Base-by-base conservation (phyloP, 129 eudicot genomes). In the Daucus carota region DNA sequence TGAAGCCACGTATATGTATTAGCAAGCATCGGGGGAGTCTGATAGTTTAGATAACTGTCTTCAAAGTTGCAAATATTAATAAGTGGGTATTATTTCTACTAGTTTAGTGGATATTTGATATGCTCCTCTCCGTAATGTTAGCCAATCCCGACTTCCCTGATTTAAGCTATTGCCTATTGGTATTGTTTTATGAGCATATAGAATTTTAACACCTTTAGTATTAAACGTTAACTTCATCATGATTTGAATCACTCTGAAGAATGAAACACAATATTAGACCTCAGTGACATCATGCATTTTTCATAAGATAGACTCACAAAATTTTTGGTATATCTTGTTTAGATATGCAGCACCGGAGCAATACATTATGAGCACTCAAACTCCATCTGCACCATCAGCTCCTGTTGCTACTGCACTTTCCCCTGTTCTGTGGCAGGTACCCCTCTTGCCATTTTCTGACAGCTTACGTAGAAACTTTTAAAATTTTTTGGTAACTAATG, bases 301-400 rank as follows among this genome's bases (percentile, higher is more conserved):
- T 11, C 16, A 46, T 54, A 40, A 54, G 9, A 17, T 46, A 18
- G 42, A 42, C 70, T 54, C 22, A 8, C 40, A 16, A 68, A 22
- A 4, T 33, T 16, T 62, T 44, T 43, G 36, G 32, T 12, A 10
- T 34, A 29, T 78, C 38, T 12, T 17, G 31, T 68, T 57, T 88
- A 91, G 99, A 79, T 94, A 94, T 75, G 85, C 97, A 42, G 99
- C 99, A 75, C 99, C 99, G 36, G 99, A 94, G 85, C 99, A 94
- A 79, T 94, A 94, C 81, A 94, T 94, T 47, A 94, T 94, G 99
- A 94, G 99, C 88, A 94, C 99, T 18, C 99, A 94, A 85, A 94
- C 99, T 44, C 99, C 99, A 18, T 94, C 99, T 38, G 99, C 99
- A 7, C 99, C 99, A 41, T 94, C 99, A 18, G 97, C 89, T 68